Percentiles rank a stretch among this genome's conserved stretches.
These are phyloP conservation scores for Capsicum chinense DNA, from an alignment of 257 asterid genomes.

Conservation along the genomic window DNA sequence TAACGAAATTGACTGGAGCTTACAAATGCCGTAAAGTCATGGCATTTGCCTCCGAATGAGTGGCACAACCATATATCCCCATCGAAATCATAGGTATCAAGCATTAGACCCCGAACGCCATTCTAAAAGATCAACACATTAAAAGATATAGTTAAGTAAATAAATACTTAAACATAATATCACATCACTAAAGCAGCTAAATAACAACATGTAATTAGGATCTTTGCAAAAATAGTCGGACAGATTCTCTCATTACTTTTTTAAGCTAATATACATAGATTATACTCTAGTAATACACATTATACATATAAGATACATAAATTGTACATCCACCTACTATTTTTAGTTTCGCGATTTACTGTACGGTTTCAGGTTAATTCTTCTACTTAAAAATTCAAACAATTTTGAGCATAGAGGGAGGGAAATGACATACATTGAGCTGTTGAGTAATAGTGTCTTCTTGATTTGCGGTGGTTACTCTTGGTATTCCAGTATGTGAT, in stretches of 20 bases:
- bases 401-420: not conserved
- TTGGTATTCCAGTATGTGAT: conserved; percentile 53
- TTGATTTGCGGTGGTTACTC: conserved; percentile 69
- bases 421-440: conserved; percentile 50
- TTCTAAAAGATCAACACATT: conserved; percentile 41
- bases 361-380: too few species aligned
- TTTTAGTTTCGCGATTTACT: too few species aligned
- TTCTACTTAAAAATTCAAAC: not conserved
- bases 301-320: too few species aligned
- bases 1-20: not conserved
- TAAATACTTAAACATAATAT: not conserved
- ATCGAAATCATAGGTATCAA: conserved; percentile 75
- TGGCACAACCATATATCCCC: conserved; percentile 88
- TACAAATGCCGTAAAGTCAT: conserved; percentile 80
- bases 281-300: too few species aligned
- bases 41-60: conserved; percentile 77
- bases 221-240: too few species aligned
- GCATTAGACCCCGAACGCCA: conserved; percentile 91
- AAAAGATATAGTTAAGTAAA: not conserved
- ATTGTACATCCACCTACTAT: too few species aligned
- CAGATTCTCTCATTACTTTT: too few species aligned
- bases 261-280: too few species aligned
- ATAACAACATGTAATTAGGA: not conserved
- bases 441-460: conserved; percentile 79
- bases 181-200: not conserved